Conservation (phyloP, 2,329 filamentous ascomycete species). For the Canariomyces notabilis region DNA sequence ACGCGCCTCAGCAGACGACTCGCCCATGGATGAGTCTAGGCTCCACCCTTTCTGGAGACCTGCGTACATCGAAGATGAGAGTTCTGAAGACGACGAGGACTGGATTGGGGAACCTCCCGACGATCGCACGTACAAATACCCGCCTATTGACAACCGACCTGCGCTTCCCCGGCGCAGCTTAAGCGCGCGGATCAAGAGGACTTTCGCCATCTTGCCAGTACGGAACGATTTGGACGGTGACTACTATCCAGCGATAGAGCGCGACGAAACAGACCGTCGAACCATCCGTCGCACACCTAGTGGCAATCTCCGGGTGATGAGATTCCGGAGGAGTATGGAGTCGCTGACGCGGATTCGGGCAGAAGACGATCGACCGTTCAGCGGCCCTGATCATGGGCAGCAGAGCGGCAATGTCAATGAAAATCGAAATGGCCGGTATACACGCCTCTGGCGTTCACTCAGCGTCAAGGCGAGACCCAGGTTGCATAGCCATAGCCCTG, state of each 20-base stretch:
- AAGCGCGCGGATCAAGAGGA: constrained; percentile 50
- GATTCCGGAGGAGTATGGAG: constrained; percentile 45
- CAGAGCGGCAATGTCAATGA: background rate
- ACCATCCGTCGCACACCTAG: constrained; percentile 56
- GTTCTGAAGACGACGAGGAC: constrained; percentile 28
- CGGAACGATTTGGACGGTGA: constrained; percentile 37
- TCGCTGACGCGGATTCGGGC: constrained; percentile 32
- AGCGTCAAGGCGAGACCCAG: constrained; percentile 13
- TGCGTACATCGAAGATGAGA: constrained; percentile 37
- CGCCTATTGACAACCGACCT: constrained; percentile 46
- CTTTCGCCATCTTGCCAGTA: constrained; percentile 57
- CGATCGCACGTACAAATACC: constrained; percentile 42
- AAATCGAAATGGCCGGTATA: constrained; percentile 16
- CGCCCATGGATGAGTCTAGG: constrained; percentile 47
- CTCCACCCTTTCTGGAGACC: constrained; percentile 60
- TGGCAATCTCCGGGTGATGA: constrained; percentile 56
- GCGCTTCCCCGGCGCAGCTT: constrained; percentile 40
- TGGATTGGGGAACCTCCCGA: constrained; percentile 32
- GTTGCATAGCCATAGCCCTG: constrained; percentile 19
- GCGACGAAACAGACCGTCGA: constrained; percentile 41
- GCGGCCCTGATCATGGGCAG: constrained; percentile 25
- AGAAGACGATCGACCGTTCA: constrained; percentile 33
- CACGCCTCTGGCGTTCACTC: constrained; percentile 31
- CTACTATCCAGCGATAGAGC: constrained; percentile 18
- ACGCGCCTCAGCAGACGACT: constrained; percentile 41